These are phyloP conservation scores for Artemisia annua DNA, from an alignment of 129 eudicot genomes.

Conservation along the genomic window DNA sequence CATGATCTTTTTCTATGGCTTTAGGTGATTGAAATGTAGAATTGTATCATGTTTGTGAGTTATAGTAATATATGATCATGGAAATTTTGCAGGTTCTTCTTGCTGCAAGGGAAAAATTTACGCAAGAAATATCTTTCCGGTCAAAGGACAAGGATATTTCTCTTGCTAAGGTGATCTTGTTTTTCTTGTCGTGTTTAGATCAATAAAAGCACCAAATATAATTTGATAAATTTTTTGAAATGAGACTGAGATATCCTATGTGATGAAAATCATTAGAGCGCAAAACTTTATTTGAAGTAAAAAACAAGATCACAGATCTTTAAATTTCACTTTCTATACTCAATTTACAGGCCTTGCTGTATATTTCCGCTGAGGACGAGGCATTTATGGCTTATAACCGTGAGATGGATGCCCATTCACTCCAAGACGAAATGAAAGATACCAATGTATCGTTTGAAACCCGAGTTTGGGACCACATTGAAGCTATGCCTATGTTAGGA, in stretches of 20 bases:
- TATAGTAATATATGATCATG: conserved; percentile 18
- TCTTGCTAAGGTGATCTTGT: conserved; percentile 75
- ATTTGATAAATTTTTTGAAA: neutral
- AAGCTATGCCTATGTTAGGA: conserved; percentile 67
- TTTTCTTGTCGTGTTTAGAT: conserved; percentile 21
- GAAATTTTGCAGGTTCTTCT: conserved; percentile 52
- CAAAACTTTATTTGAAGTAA: no score
- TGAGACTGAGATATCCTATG: neutral
- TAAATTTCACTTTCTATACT: neutral
- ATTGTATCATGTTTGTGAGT: neutral
- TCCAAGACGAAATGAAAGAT: conserved; percentile 55
- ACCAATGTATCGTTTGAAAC: conserved; percentile 17
- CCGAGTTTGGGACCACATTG: conserved; percentile 49
- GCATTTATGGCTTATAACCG: conserved; percentile 69
- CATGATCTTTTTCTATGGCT: conserved; percentile 4
- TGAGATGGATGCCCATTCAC: conserved; percentile 58
- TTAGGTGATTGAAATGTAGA: conserved; percentile 6
- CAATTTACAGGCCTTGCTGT: conserved; percentile 62
- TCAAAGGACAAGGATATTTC: conserved; percentile 87
- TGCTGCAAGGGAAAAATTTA: conserved; percentile 76
- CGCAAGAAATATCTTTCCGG: conserved; percentile 76
- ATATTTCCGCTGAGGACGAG: conserved; percentile 88
- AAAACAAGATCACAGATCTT: no score
- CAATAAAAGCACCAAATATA: conserved; percentile 14
- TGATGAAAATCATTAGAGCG: neutral